Conservation (phyloP, 495 filamentous ascomycete species). For the Neurospora hispaniola region DNA sequence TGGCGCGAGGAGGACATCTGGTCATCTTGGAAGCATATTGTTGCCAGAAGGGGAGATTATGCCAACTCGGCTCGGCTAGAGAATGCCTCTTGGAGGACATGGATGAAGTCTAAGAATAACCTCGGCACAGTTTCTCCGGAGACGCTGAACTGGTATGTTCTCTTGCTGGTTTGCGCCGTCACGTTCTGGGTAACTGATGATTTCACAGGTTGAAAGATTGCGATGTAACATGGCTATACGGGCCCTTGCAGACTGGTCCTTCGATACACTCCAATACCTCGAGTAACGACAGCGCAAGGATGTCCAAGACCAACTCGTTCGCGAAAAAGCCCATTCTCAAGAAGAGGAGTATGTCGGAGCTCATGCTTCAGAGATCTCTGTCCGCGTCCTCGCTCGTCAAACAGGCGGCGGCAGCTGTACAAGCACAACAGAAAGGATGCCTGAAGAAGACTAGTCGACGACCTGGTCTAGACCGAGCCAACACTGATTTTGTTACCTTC, state of each 20-base stretch:
- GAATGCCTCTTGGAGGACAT: conserved; percentile 98
- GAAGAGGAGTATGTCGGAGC: conserved; percentile 90
- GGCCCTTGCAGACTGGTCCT: conserved; percentile 67
- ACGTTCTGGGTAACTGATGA: conserved; percentile 5
- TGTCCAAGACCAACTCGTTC: conserved; percentile 78
- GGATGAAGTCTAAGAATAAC: conserved; percentile 81
- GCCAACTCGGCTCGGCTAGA: conserved; percentile 74
- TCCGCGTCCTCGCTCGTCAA: conserved; percentile 86
- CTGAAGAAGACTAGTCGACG: conserved; percentile 31
- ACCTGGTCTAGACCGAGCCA: conserved; percentile 41
- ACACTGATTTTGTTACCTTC: conserved; percentile 56
- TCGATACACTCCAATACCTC: conserved; percentile 42
- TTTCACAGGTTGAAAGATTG: conserved; percentile 79
- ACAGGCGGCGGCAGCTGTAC: conserved; percentile 84
- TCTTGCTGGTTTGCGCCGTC: not conserved
- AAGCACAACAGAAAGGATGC: conserved; percentile 69
- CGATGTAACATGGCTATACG: conserved; percentile 97
- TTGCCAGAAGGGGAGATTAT: conserved; percentile 64
- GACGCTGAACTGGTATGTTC: conserved; percentile 73
- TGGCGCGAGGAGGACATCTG: conserved; percentile 98
- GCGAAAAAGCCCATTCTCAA: conserved; percentile 89
- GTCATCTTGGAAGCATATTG: conserved; percentile 92
- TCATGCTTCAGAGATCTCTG: conserved; percentile 85
- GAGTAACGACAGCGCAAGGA: conserved; percentile 32
- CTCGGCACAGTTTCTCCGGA: conserved; percentile 81